Base-by-base conservation (phyloP, 768 basidiomycete species). In the Vishniacozyma victoriae region DNA sequence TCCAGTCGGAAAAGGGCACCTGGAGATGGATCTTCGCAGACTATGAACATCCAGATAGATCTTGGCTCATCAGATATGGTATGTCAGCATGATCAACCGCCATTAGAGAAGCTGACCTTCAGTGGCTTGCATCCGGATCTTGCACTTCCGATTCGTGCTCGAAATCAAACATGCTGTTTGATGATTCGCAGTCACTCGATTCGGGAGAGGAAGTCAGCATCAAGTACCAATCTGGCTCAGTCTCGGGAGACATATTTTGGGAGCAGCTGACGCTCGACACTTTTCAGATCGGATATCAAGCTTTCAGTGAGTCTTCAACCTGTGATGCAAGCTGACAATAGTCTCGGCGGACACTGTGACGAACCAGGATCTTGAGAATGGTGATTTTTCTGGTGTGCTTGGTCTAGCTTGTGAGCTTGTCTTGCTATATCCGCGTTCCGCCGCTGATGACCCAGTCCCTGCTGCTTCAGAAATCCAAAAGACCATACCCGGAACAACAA, bases 11-110 rank as follows among this genome's bases (percentile, higher is more conserved):
- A 55, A 43, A 25, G 31, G 35, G n/a, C 19, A 45, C 14, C 35
- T 24, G 15, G 24, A 29, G 26, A 29, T 25, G 19, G 40, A 24
- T 52, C 50, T 48, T 16, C 44, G 5, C 70, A 67, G 39, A 55
- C 47, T 1, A 39, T 67, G 29, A 60, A 56, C 19, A 22, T 71
- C 20, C 65, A 67, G 42, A 60, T 71, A 5, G 70, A 71, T 55
- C 38, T 71, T 26, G 70, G 70, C 7, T 68, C 65, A 5, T 66
- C 65, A 16, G 70, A 71, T 53, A 48, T 71, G 46, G 69, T 67
- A 35, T 38, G 67, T 60, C 9, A n/a, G n/a, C n/a, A n/a, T n/a
- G n/a, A 19, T 16, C 7, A 16, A 4, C 24, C 15, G 3, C 16
- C 16, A 35, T 38, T 41, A 11, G 14, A 9, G 19, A 14, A 16